phyloP scores from a whole-genome alignment of 805 yeast genomes.

The Kluyveromyces nonfermentans region DNA sequence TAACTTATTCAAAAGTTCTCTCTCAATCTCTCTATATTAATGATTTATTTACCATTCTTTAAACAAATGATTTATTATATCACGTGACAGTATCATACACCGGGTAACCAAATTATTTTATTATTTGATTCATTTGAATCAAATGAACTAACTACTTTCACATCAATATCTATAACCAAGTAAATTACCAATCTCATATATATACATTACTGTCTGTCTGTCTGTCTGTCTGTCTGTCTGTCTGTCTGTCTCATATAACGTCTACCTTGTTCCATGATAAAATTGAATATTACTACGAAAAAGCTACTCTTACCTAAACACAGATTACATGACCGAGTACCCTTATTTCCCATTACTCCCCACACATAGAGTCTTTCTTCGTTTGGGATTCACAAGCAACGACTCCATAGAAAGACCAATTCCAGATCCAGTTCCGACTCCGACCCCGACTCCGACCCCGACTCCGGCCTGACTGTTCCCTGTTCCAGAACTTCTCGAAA shows the following conservation, averaged over 20 bases:
- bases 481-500: background rate
- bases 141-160: no score
- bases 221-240: background rate
- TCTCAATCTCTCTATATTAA: no score
- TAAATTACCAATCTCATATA: no score
- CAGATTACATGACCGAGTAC: background rate
- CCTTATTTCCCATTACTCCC: background rate
- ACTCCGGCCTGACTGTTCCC: constrained; percentile 1
- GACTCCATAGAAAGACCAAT: constrained; percentile 11
- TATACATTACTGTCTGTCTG: background rate
- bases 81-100: no score
- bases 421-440: constrained; percentile 1
- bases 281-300: no score
- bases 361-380: constrained; percentile 9
- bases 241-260: background rate
- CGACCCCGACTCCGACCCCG: constrained; percentile 3
- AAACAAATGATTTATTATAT: no score
- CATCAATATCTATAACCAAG: no score
- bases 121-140: no score
- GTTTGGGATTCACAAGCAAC: constrained; percentile 13
- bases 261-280: no score
- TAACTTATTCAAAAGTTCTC: no score
- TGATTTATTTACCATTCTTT: no score
- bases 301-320: background rate
- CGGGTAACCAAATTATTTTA: no score